A percentile compares a stretch with the other conserved stretches of the same genome.
Evolutionary conservation across 768 basidiomycete species (phyloP).

Genomic region (Calocera viscosa): DNA sequence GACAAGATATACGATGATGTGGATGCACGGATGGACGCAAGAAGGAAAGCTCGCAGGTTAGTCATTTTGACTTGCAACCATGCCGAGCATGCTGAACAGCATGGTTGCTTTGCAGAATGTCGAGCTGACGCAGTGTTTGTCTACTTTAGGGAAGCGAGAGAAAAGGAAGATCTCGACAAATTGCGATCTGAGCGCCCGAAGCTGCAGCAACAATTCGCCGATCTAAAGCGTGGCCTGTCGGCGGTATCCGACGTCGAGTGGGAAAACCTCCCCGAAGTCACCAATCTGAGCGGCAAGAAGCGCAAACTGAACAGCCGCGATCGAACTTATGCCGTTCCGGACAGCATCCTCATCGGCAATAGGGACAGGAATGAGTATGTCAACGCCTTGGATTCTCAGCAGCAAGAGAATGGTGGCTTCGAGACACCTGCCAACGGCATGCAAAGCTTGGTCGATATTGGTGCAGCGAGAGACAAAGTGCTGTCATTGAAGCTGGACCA

Average conservation of each 20-base stretch:
- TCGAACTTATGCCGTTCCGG: constrained; percentile 78
- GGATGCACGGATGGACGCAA: constrained; percentile 77
- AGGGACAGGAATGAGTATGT: constrained; percentile 62
- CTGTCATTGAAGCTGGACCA: constrained; percentile 88
- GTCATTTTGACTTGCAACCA: constrained; percentile 25
- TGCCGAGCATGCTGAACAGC: neutral
- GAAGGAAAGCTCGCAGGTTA: constrained; percentile 66
- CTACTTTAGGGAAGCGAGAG: constrained; percentile 52
- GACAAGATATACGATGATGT: constrained; percentile 91
- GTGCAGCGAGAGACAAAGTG: constrained; percentile 91
- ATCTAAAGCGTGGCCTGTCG: constrained; percentile 80
- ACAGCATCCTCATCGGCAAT: constrained; percentile 83
- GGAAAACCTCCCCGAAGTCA: constrained; percentile 91
- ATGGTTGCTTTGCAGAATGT: neutral
- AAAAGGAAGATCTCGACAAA: constrained; percentile 58
- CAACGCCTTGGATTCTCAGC: constrained; percentile 56
- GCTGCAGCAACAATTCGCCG: constrained; percentile 90
- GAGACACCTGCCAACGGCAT: constrained; percentile 70
- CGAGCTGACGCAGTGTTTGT: neutral
- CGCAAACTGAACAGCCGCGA: constrained; percentile 61
- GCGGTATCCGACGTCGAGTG: constrained; percentile 84
- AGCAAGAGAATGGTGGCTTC: constrained; percentile 71
- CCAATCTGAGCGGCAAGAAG: constrained; percentile 87
- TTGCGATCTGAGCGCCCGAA: constrained; percentile 82
- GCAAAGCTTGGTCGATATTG: constrained; percentile 89